phyloP scores from a whole-genome alignment of 306 rosid genomes.

The Mucuna pruriens region DNA sequence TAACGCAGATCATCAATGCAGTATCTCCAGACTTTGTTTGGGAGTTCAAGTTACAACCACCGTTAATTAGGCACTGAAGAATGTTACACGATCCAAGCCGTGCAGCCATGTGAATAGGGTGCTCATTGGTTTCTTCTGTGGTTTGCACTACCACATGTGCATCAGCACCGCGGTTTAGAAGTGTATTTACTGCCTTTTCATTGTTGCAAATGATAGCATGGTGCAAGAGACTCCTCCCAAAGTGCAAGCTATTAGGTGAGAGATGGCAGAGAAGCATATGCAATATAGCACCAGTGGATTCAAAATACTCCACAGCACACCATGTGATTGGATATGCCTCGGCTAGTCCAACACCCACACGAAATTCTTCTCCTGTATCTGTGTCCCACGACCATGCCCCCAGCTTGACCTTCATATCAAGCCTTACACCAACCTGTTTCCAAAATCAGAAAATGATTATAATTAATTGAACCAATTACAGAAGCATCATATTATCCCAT shows the following conservation, averaged over 20 bases:
- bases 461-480: neutral
- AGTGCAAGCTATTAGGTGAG: slow-evolving; percentile 52
- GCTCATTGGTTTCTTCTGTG: slow-evolving; percentile 35
- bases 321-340: slow-evolving; percentile 67
- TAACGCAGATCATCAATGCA: slow-evolving; percentile 55
- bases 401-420: slow-evolving; percentile 57
- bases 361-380: slow-evolving; percentile 64
- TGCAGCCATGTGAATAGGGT: slow-evolving; percentile 58
- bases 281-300: slow-evolving; percentile 63
- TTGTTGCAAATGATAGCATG: slow-evolving; percentile 68
- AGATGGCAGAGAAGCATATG: slow-evolving; percentile 51
- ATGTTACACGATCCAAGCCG: slow-evolving; percentile 45
- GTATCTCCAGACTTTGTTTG: slow-evolving; percentile 58
- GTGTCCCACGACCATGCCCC: slow-evolving; percentile 81
- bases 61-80: slow-evolving; percentile 44
- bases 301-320: slow-evolving; percentile 84
- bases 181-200: slow-evolving; percentile 44
- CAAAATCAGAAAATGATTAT: neutral
- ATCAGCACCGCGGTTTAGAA: slow-evolving; percentile 46
- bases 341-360: slow-evolving; percentile 76
- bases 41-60: slow-evolving; percentile 53
- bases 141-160: slow-evolving; percentile 46
- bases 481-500: neutral
- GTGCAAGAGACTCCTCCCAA: slow-evolving; percentile 69
- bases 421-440: slow-evolving; percentile 59